A percentile compares a stretch with the other conserved stretches of the same genome.
Evolutionary conservation across 164 flowering plant genomes (phyloP).

Genomic region (Annona squamosa): DNA sequence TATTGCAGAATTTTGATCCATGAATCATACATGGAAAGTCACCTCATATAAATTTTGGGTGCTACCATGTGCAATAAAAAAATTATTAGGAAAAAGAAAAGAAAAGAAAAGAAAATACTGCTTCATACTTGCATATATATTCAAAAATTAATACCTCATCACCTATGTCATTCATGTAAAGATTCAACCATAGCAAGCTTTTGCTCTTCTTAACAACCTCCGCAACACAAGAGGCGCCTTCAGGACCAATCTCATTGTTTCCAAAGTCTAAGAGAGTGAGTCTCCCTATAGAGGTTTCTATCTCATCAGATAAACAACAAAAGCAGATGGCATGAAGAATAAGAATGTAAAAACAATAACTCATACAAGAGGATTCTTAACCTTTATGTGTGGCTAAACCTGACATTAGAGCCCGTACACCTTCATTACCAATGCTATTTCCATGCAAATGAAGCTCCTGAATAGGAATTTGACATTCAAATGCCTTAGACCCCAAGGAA

Average conservation of each 20-base stretch:
- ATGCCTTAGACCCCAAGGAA: background rate
- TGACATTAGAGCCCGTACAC: conserved; percentile 65
- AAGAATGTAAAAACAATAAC: background rate
- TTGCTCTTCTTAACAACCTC: conserved; percentile 78
- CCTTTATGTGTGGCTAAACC: conserved; percentile 77
- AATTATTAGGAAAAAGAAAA: no score
- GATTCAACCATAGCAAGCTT: conserved; percentile 65
- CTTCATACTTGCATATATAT: background rate
- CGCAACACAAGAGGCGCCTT: conserved; percentile 83
- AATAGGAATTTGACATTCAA: conserved; percentile 1
- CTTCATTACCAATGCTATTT: conserved; percentile 92
- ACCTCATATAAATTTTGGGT: background rate
- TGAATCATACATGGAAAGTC: background rate
- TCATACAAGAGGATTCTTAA: conserved; percentile 9
- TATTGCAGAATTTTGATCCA: background rate
- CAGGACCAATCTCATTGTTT: conserved; percentile 73
- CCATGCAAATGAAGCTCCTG: conserved; percentile 95
- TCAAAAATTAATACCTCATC: conserved; percentile 61
- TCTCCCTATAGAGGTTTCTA: conserved; percentile 40
- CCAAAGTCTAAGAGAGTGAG: conserved; percentile 62
- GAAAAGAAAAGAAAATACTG: background rate
- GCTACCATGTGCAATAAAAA: background rate
- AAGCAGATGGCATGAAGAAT: background rate
- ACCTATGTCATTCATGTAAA: conserved; percentile 93
- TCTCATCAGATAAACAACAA: conserved; percentile 10